Base-by-base conservation (phyloP, 2,329 filamentous ascomycete species). In the Penicillium digitatum region DNA sequence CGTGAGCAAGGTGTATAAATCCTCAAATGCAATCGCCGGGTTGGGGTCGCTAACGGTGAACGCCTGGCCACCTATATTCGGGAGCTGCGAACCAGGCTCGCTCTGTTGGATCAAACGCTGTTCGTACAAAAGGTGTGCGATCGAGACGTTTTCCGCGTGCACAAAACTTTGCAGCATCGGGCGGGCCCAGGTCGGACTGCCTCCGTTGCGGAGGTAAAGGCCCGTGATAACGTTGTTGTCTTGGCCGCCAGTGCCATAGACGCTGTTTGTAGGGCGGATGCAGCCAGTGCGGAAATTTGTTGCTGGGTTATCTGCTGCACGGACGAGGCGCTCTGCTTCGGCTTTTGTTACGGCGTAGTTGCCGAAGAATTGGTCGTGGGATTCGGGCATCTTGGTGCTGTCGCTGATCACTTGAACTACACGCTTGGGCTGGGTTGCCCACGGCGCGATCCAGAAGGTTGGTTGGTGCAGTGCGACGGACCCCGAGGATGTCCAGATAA, bases 51-150 rank as follows among this genome's bases (percentile, higher is more conserved):
- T 81, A 22, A 84, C 74, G 37, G 75, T 65, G 62, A 80, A 83
- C 14, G 80, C 74, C 34, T 78, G 72, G 27, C 79, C 81, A 40
- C 72, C 70, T 16, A 69, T 68, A 40, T 74, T 59, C 42, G 74
- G 69, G 1, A 64, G 57, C 5, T 35, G 32, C 34, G 57, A 55
- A 2, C 53, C 49, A 16, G 44, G 58, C 20, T 54, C 37, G 12
- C 61, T 61, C 18, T 71, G 68, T 24, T 73, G 68, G 29, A 80
- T 59, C 1, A 85, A 74, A 6, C 78, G 78, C 18, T 76, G 74
- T 66, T 83, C 81, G 65, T 81, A 80, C 24, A 77, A 70, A 4
- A 83, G 71, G 60, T 84, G 81, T 5, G 77, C 80, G 18, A 82
- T 68, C 10, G 81, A 79, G 56, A 81, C 78, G 66, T 84, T 83